Base-by-base conservation (phyloP, 2,329 filamentous ascomycete genomes). In the Ceratocystis cacaofunesta region DNA sequence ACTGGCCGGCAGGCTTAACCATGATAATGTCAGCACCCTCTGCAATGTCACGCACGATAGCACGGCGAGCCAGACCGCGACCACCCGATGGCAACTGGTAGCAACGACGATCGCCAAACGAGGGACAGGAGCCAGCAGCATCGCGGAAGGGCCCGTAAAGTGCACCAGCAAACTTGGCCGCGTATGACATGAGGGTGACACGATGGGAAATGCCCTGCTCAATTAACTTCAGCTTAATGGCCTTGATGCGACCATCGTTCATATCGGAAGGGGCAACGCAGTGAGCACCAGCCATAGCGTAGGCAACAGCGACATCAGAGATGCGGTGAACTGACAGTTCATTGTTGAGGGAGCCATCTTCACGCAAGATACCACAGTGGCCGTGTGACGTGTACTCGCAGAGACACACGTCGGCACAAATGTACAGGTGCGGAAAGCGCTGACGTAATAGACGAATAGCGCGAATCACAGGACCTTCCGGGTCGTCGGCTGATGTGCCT, bases 351-450 rank as follows among this genome's bases (percentile, higher is more conserved):
- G 85, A 88, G 68, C 91, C 91, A 73, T 99, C 94, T 70, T 96
- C 91, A 66, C 91, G 85, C 58, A 99, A 82, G 71, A 99, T 96
- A 64, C 94, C 94, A 74, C 94, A 99, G 79, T 99, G 94, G 57
- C 94, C 94, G 75, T 99, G 94, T 5, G 89, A 94, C 0, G 94
- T 99, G 78, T 99, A 99, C 77, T 99, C 94, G 82, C 94, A 99
- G 6, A 99, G 86, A 73, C 94, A 97, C 67, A 99, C 94, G 74
- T 99, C 94, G 68, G 87, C 85, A 70, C 88, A 86, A 71, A 99
- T 90, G 78, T 95, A 97, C 68, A 99, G 82, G 68, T 90, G 85
- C 1, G 94, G 94, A 76, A 96, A 97, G 48, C 85, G 82, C 69
- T 89, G 84, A 70, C 90, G 87, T 66, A 99, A 81, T 36, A 96